Percentiles rank a stretch among this genome's conserved stretches.
Evolutionary conservation across 768 basidiomycete genomes (phyloP).

Genomic region (Mycena chlorophos): DNA sequence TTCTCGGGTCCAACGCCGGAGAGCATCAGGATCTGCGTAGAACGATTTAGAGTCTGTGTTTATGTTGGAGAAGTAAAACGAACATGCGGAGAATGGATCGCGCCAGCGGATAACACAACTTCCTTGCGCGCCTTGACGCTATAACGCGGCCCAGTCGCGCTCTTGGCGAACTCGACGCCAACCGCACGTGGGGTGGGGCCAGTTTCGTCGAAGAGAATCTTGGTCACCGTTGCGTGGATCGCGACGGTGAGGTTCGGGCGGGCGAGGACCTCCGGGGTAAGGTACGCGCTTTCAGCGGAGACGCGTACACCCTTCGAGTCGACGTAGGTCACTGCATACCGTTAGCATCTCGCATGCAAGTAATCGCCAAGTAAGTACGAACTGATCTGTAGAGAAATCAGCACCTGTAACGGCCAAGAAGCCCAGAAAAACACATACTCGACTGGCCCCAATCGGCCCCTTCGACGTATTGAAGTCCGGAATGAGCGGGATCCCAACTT

Average conservation of each 20-base stretch:
- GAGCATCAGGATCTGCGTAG: constrained; percentile 58
- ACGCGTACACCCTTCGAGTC: constrained; percentile 52
- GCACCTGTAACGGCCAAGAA: neutral
- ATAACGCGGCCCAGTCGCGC: constrained; percentile 39
- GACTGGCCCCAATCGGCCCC: constrained; percentile 62
- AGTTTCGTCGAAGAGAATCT: constrained; percentile 52
- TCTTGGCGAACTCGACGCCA: constrained; percentile 60
- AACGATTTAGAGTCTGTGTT: neutral
- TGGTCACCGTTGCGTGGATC: constrained; percentile 56
- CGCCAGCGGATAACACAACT: constrained; percentile 56
- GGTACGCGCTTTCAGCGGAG: constrained; percentile 65
- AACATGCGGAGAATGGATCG: constrained; percentile 60
- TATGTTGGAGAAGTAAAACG: constrained; percentile 9
- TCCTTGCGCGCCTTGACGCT: constrained; percentile 54
- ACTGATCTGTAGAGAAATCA: constrained; percentile 45
- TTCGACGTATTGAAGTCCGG: constrained; percentile 61
- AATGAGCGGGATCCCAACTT: constrained; percentile 56
- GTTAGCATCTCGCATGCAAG: neutral
- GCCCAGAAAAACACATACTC: constrained; percentile 40
- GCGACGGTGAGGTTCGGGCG: constrained; percentile 67
- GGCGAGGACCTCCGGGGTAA: constrained; percentile 61
- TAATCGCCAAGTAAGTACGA: constrained; percentile 20
- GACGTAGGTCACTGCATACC: constrained; percentile 63
- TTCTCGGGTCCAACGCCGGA: constrained; percentile 75
- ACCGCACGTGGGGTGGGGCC: constrained; percentile 46